phyloP scores from a whole-genome alignment of 202 grass and related monocot species.

The Cymbopogon flexuosus region DNA sequence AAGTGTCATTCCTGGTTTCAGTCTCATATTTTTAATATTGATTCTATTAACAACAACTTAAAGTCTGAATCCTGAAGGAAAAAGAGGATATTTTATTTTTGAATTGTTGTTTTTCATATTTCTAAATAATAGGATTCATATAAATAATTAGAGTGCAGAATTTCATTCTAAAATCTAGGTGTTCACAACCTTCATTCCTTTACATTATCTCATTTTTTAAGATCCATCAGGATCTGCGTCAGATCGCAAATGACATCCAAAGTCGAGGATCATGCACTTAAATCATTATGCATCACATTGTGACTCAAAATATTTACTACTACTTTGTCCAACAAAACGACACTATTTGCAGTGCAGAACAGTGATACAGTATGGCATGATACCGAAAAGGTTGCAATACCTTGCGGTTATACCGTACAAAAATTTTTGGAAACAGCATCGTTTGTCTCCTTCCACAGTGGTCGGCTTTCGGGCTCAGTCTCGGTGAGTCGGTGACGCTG shows the following conservation, averaged over 20 bases:
- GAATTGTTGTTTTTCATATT: not conserved
- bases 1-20: not conserved
- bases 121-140: not conserved
- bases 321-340: not conserved
- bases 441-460: not conserved
- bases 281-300: not conserved
- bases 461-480: not conserved
- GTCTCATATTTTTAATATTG: too few species aligned
- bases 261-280: not conserved
- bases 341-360: not conserved
- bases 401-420: not conserved
- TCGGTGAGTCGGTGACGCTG: not conserved
- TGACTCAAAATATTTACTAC: not conserved
- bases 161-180: not conserved
- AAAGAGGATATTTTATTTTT: not conserved
- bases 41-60: too few species aligned
- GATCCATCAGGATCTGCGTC: not conserved
- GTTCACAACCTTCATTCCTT: too few species aligned
- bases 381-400: not conserved
- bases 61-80: too few species aligned
- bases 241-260: not conserved
- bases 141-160: not conserved
- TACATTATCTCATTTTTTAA: not conserved
- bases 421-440: not conserved
- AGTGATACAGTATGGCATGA: not conserved